Percentiles rank a stretch among this genome's conserved stretches.
phyloP scores from a whole-genome alignment of 2,329 filamentous ascomycete genomes.

The Chalaropsis ovoidea region DNA sequence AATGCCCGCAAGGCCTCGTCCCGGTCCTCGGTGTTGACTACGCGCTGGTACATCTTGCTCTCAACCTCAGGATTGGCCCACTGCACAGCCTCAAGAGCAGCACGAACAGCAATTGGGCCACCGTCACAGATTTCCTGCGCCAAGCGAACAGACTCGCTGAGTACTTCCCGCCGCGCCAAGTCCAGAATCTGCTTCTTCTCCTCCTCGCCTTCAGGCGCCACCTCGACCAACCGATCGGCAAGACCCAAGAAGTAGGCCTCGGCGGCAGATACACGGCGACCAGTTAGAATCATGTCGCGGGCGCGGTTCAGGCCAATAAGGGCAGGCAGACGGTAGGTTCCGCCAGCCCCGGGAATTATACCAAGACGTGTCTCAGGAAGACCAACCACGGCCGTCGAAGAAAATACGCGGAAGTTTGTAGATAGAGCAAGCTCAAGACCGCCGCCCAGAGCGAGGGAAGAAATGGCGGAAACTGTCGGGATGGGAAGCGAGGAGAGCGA shows the following conservation, averaged over 20 bases:
- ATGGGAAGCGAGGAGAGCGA: slow-evolving; percentile 66
- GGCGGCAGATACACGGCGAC: slow-evolving; percentile 67
- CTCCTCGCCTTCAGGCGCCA: slow-evolving; percentile 39
- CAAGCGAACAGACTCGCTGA: slow-evolving; percentile 66
- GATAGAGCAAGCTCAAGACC: slow-evolving; percentile 86
- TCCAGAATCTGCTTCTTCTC: slow-evolving; percentile 40
- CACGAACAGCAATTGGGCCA: slow-evolving; percentile 70
- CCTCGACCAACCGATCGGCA: slow-evolving; percentile 79
- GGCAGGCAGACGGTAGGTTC: slow-evolving; percentile 74
- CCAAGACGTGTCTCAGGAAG: slow-evolving; percentile 86
- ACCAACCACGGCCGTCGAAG: slow-evolving; percentile 65
- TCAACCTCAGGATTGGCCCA: slow-evolving; percentile 67
- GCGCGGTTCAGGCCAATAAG: slow-evolving; percentile 72
- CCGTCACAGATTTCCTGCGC: slow-evolving; percentile 82
- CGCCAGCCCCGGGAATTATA: slow-evolving; percentile 90
- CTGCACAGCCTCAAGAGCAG: slow-evolving; percentile 68
- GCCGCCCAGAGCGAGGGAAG: slow-evolving; percentile 78
- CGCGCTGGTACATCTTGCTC: slow-evolving; percentile 73
- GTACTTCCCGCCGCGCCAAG: slow-evolving; percentile 54
- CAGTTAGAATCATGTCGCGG: slow-evolving; percentile 83
- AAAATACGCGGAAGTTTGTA: slow-evolving; percentile 80
- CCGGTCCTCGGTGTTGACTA: slow-evolving; percentile 75
- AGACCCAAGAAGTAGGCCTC: slow-evolving; percentile 90
- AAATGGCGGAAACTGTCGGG: slow-evolving; percentile 81
- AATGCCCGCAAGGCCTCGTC: slow-evolving; percentile 84